Base-by-base conservation (phyloP, 1,284 basidiomycete species). In the Lignosus rhinocerotis region DNA sequence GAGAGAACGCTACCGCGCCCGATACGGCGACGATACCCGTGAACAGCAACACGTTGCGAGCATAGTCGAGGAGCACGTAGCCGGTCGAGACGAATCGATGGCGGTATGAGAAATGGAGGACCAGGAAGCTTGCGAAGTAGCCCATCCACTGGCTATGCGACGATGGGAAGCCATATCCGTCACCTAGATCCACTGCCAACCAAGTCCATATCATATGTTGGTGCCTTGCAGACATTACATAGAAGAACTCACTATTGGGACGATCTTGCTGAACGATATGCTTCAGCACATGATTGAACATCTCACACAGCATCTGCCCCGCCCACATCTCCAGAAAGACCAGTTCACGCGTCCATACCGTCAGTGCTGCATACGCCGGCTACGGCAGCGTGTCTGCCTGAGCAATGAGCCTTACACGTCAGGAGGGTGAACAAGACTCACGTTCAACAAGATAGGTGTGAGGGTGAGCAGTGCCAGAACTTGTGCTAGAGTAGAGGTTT, bases 121-220 rank as follows among this genome's bases (percentile, higher is more conserved):
- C 70, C 46, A 94, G 76, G 71, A 94, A 94, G 0, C 88, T 79
- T 2, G 86, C 79, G 67, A 94, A 94, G 73, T 92, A 94, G 5
- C 87, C 93, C 87, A 94, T 90, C 72, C 90, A 94, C 72, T 94
- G 92, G 68, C 90, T 90, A 69, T 94, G 92, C 11, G 90, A 93
- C 0, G 92, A 93, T 0, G 92, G 92, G 69, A 94, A 94, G 11
- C 92, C 92, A 67, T 93, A 94, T 7, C 93, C 92, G 55, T 81
- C 82, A 11, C 88, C 88, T 36, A 87, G 73, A 51, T 79, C 79
- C 51, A 79, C 87, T 86, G 67, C 34, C 50, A 45, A 8, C 43
- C 17, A 16, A 8, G 14, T 25, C 25, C 25, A 25, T 25, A 2
- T 2, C 19, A 32, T 21, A 16, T 12, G 39, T 10, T 34, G 34